Conservation (phyloP, 768 basidiomycete species). For the Mycena alexandri region DNA sequence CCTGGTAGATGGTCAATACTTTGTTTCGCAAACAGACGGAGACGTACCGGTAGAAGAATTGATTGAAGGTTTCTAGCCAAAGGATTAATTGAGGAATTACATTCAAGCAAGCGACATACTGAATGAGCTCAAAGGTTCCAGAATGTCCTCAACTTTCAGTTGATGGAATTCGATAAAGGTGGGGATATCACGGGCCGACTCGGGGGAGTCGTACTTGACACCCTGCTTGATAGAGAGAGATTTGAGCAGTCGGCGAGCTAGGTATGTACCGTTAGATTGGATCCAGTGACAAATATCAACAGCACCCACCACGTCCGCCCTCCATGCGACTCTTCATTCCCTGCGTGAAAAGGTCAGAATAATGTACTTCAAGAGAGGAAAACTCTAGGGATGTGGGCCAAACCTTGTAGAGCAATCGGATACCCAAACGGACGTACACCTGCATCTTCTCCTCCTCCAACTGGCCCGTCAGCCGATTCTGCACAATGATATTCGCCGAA, state of each 20-base stretch:
- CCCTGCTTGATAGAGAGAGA: conserved; percentile 95
- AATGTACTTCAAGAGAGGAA: not conserved
- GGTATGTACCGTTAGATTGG: conserved; percentile 19
- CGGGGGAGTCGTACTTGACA: conserved; percentile 88
- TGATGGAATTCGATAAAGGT: conserved; percentile 92
- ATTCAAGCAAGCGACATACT: conserved; percentile 59
- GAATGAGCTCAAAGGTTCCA: conserved; percentile 86
- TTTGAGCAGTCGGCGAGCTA: conserved; percentile 86
- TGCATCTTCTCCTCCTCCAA: conserved; percentile 99
- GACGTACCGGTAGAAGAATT: conserved; percentile 85
- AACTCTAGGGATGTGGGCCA: no score
- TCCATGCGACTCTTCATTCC: conserved; percentile 92
- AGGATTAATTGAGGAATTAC: conserved; percentile 4
- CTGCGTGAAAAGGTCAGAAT: conserved; percentile 46
- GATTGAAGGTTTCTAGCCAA: conserved; percentile 85
- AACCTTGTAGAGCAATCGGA: conserved; percentile 90
- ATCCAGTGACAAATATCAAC: not conserved
- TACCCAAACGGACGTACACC: conserved; percentile 91
- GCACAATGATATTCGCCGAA: conserved; percentile 98
- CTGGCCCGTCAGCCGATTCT: conserved; percentile 92
- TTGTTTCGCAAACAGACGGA: not conserved
- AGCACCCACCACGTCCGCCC: conserved; percentile 77
- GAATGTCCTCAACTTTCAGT: conserved; percentile 84
- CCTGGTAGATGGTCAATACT: conserved; percentile 51
- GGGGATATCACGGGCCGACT: conserved; percentile 87